Evolutionary conservation across 768 basidiomycete genomes (phyloP).

Genomic region (Macrolepiota albuminosa): DNA sequence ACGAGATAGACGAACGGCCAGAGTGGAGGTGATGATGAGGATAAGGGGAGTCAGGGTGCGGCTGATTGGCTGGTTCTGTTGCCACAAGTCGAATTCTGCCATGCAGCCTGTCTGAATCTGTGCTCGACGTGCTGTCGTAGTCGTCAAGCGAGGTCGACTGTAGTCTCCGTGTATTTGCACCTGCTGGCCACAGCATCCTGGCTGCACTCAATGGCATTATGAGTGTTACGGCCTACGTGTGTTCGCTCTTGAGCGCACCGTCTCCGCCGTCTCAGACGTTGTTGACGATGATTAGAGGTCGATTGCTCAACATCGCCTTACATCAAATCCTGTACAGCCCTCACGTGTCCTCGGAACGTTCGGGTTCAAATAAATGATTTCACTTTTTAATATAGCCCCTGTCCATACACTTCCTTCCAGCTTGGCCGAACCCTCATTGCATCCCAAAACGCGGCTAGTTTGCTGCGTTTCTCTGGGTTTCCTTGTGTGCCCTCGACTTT

Average conservation of each 20-base stretch:
- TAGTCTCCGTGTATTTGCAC: conserved; percentile 16
- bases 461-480: conserved; percentile 27
- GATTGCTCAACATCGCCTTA: conserved; percentile 2
- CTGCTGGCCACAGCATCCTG: conserved; percentile 19
- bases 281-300: conserved; percentile 9
- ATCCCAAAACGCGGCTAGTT: conserved; percentile 73
- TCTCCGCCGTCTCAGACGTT: conserved; percentile 12
- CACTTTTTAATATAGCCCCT: conserved; percentile 34
- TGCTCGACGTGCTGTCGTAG: conserved; percentile 41
- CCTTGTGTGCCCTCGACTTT: conserved; percentile 24
- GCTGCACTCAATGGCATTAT: conserved; percentile 19
- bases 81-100: conserved; percentile 13
- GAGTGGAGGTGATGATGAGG: conserved; percentile 31
- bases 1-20: conserved; percentile 33
- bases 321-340: conserved; percentile 5
- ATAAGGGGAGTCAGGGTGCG: conserved; percentile 27
- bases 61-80: conserved; percentile 15
- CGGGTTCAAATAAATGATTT: not conserved
- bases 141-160: conserved; percentile 24
- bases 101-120: conserved; percentile 35
- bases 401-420: conserved; percentile 63
- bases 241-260: conserved; percentile 9
- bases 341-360: conserved; percentile 15
- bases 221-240: conserved; percentile 2
- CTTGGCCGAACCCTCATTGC: conserved; percentile 57